phyloP scores from a whole-genome alignment of 768 basidiomycete species.

The Filobasidium wieringae region DNA sequence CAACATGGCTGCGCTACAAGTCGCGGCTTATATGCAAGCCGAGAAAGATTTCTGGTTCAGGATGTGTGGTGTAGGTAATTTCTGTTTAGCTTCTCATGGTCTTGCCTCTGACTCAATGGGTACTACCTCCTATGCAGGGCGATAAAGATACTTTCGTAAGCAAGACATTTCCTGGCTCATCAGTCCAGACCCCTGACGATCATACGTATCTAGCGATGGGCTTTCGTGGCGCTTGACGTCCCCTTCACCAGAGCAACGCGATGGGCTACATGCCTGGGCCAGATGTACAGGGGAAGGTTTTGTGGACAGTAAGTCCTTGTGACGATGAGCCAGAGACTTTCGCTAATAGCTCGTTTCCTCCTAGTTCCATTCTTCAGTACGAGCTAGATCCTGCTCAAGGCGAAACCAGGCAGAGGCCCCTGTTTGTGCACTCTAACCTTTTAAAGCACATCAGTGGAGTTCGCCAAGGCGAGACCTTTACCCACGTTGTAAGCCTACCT shows the following conservation, averaged over 20 bases:
- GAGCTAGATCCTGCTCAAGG: slow-evolving; percentile 26
- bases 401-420: slow-evolving; percentile 13
- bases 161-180: background rate
- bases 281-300: slow-evolving; percentile 27
- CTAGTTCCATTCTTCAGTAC: slow-evolving; percentile 36
- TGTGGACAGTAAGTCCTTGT: slow-evolving; percentile 38
- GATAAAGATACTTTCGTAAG: slow-evolving; percentile 41
- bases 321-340: background rate
- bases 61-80: slow-evolving; percentile 35
- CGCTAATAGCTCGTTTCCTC: background rate
- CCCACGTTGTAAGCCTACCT: slow-evolving; percentile 24
- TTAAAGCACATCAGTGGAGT: slow-evolving; percentile 37
- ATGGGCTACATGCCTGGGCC: slow-evolving; percentile 37
- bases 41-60: slow-evolving; percentile 42
- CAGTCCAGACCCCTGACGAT: background rate
- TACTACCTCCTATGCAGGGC: slow-evolving; percentile 7
- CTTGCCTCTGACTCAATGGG: background rate
- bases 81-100: background rate
- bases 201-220: slow-evolving; percentile 27
- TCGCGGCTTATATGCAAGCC: slow-evolving; percentile 38
- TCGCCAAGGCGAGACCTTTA: slow-evolving; percentile 22
- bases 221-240: slow-evolving; percentile 37
- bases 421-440: slow-evolving; percentile 38
- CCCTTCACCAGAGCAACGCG: slow-evolving; percentile 34
- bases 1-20: slow-evolving; percentile 40